Evolutionary conservation across 1,284 basidiomycete species (phyloP).

Genomic region (Melampsora americana): DNA sequence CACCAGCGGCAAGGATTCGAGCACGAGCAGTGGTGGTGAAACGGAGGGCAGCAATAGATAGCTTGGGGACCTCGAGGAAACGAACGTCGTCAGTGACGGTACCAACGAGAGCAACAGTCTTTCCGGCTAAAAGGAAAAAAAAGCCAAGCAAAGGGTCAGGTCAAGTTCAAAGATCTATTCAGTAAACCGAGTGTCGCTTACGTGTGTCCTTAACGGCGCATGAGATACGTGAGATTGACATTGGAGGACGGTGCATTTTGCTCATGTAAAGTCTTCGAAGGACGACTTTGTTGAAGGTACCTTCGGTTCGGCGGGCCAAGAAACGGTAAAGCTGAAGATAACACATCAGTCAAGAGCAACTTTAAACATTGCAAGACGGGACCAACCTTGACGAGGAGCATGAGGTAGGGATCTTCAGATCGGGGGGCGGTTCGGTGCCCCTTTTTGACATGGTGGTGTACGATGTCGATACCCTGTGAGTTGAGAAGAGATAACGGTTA

Average conservation of each 20-base stretch:
- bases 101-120: conserved; percentile 85
- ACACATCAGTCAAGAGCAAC: not conserved
- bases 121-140: conserved; percentile 53
- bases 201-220: conserved; percentile 67
- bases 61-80: conserved; percentile 78
- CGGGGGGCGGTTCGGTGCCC: conserved; percentile 88
- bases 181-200: conserved; percentile 61
- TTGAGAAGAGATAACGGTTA: not conserved
- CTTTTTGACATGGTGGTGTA: conserved; percentile 98
- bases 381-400: conserved; percentile 92
- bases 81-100: conserved; percentile 97
- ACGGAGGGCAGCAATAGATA: conserved; percentile 87
- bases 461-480: conserved; percentile 90
- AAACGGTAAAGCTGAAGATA: conserved; percentile 86
- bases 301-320: conserved; percentile 93
- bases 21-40: conserved; percentile 91
- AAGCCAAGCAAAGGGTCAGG: not conserved
- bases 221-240: conserved; percentile 82
- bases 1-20: conserved; percentile 90
- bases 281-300: conserved; percentile 95
- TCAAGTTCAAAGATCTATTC: not conserved
- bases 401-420: conserved; percentile 98
- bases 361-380: not conserved
- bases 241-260: conserved; percentile 93
- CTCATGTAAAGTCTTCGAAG: conserved; percentile 95